Percentiles rank a stretch among this genome's conserved stretches.
These are phyloP conservation scores for Flaveria ramosissima DNA, from an alignment of 129 eudicot genomes.

Conservation along the genomic window DNA sequence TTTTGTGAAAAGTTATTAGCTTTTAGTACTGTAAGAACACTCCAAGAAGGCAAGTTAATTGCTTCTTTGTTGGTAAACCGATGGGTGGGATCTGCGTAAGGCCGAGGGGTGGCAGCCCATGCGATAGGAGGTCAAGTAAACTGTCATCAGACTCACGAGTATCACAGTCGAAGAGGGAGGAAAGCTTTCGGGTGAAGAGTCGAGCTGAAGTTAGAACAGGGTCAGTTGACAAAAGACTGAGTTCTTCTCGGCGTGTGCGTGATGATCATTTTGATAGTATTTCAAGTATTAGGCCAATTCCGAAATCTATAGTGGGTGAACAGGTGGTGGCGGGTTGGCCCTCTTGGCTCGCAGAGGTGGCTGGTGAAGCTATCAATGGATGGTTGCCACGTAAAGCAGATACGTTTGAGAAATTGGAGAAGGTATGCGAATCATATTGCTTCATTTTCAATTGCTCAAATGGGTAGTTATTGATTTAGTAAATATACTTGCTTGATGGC, in stretches of 20 bases:
- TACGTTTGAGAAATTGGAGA: slow-evolving; percentile 77
- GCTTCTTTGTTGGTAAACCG: slow-evolving; percentile 21
- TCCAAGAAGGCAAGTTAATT: neutral
- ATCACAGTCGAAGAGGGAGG: slow-evolving; percentile 48
- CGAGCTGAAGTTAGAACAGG: slow-evolving; percentile 55
- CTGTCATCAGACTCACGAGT: slow-evolving; percentile 40
- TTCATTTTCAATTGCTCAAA: too few species aligned
- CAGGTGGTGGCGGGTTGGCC: slow-evolving; percentile 97
- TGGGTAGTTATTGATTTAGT: neutral
- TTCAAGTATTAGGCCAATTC: slow-evolving; percentile 43
- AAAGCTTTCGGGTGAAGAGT: slow-evolving; percentile 54
- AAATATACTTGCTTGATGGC: neutral
- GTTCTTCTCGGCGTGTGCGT: slow-evolving; percentile 52
- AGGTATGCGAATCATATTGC: slow-evolving; percentile 46
- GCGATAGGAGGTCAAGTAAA: slow-evolving; percentile 47
- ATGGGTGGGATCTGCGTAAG: slow-evolving; percentile 82
- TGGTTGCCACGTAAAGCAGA: slow-evolving; percentile 87
- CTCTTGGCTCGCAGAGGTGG: slow-evolving; percentile 77
- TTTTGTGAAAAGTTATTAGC: neutral
- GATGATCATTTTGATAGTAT: slow-evolving; percentile 49
- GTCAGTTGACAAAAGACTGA: slow-evolving; percentile 50
- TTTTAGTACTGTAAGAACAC: slow-evolving; percentile 4
- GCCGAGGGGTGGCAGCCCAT: slow-evolving; percentile 53
- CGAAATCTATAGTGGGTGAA: slow-evolving; percentile 62
- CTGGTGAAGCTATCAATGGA: slow-evolving; percentile 79